phyloP scores from a whole-genome alignment of 2,329 filamentous ascomycete species.

The Colletotrichum orchidophilum region DNA sequence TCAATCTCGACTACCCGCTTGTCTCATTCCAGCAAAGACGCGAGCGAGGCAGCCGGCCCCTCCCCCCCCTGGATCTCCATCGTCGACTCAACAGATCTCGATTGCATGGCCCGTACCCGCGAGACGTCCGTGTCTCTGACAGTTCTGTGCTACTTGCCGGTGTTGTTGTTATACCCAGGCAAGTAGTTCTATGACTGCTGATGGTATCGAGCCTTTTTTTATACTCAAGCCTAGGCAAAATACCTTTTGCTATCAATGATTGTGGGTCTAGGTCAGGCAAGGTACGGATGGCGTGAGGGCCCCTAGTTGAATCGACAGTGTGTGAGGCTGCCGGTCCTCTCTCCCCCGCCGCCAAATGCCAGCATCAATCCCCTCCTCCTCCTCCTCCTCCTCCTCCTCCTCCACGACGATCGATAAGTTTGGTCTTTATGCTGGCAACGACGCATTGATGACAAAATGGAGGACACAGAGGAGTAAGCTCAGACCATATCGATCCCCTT shows the following conservation, averaged over 20 bases:
- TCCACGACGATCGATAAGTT: not conserved
- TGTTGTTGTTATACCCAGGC: not conserved
- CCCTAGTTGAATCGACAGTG: not conserved
- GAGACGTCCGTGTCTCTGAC: not conserved
- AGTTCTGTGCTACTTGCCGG: not conserved
- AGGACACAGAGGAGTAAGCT: not conserved
- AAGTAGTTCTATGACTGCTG: not conserved
- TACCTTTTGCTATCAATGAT: not conserved
- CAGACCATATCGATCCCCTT: not conserved
- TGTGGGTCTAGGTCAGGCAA: not conserved
- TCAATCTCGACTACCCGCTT: not conserved
- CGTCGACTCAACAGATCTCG: not conserved
- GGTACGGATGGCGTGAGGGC: not conserved
- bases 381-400: no score
- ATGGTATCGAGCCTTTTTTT: not conserved
- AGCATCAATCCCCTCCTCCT: not conserved
- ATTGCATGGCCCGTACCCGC: not conserved
- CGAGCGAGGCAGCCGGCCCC: not conserved
- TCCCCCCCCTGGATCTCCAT: not conserved
- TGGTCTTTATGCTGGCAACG: not conserved
- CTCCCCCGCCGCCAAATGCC: not conserved
- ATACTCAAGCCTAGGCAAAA: slow-evolving; percentile 4
- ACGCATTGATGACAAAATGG: not conserved
- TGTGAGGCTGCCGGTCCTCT: not conserved
- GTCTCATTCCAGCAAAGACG: not conserved